Conservation (phyloP, 331 rosid genomes). For the Rosa hybrid region DNA sequence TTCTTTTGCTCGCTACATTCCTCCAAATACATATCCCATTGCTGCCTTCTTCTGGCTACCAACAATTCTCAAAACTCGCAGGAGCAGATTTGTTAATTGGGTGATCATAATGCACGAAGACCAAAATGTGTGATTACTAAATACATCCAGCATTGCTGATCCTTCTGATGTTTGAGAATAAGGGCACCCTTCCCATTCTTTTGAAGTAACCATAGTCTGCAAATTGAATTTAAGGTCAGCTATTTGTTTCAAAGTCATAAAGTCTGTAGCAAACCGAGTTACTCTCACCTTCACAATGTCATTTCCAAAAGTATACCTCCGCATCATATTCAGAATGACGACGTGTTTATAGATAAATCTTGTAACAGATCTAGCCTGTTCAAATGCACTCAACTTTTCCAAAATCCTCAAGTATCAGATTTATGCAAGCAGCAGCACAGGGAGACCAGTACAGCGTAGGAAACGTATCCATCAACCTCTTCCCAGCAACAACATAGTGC, state of each 20-base stretch:
- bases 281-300: constrained; percentile 33
- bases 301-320: constrained; percentile 33
- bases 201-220: constrained; percentile 36
- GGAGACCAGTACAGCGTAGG: constrained; percentile 40
- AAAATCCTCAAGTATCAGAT: constrained; percentile 23
- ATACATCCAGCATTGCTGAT: constrained; percentile 15
- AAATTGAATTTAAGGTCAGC: constrained; percentile 33
- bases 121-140: constrained; percentile 30
- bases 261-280: constrained; percentile 24
- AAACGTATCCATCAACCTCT: constrained; percentile 30
- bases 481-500: constrained; percentile 23
- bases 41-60: constrained; percentile 34
- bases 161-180: constrained; percentile 26
- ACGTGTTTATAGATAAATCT: constrained; percentile 26
- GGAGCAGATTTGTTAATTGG: constrained; percentile 17
- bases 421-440: constrained; percentile 26
- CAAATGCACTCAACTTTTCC: constrained; percentile 37
- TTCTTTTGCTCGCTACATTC: constrained; percentile 33
- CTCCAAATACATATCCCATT: constrained; percentile 35
- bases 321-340: constrained; percentile 31
- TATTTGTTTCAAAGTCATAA: constrained; percentile 33
- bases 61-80: constrained; percentile 26
- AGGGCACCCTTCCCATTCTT: constrained; percentile 29
- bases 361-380: constrained; percentile 32
- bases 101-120: constrained; percentile 28